phyloP scores from a whole-genome alignment of 2,329 filamentous ascomycete species.

The Ophiocordyceps australis region DNA sequence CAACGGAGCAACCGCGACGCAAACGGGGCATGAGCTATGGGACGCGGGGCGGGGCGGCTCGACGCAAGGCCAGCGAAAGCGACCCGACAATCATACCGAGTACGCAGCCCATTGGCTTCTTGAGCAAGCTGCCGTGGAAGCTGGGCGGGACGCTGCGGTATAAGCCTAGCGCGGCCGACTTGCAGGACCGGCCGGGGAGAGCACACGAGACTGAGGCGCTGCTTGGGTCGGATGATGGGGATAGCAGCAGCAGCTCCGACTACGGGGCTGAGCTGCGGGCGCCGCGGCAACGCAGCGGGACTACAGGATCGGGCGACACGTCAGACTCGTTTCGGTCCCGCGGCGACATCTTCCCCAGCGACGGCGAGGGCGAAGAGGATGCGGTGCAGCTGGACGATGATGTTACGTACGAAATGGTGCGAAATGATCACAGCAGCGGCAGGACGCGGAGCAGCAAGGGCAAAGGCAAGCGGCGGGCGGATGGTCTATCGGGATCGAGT shows the following conservation, averaged over 20 bases:
- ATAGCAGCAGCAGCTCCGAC: constrained; percentile 24
- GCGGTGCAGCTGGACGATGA: constrained; percentile 87
- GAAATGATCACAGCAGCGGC: constrained; percentile 56
- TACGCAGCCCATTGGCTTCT: constrained; percentile 69
- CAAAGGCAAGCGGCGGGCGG: constrained; percentile 27
- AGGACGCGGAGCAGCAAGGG: constrained; percentile 38
- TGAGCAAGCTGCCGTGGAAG: constrained; percentile 70
- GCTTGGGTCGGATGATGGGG: constrained; percentile 20
- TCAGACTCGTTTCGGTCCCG: constrained; percentile 74
- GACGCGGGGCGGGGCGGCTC: constrained; percentile 38
- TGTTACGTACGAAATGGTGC: constrained; percentile 67
- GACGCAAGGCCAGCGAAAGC: constrained; percentile 34
- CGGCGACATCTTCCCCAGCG: constrained; percentile 81
- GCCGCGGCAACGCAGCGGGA: constrained; percentile 50
- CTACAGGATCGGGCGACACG: constrained; percentile 62
- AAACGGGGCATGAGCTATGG: constrained; percentile 86
- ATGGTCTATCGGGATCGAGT: constrained; percentile 20
- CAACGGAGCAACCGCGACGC: constrained; percentile 48
- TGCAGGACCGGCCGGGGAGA: constrained; percentile 66
- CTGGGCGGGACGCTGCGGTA: constrained; percentile 71
- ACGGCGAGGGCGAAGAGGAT: constrained; percentile 73
- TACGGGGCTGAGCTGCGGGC: constrained; percentile 10
- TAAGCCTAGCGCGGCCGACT: constrained; percentile 74
- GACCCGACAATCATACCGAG: constrained; percentile 85
- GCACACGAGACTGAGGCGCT: constrained; percentile 33